Evolutionary conservation across 2,329 filamentous ascomycete genomes (phyloP).

Genomic region (Colletotrichum higginsianum): DNA sequence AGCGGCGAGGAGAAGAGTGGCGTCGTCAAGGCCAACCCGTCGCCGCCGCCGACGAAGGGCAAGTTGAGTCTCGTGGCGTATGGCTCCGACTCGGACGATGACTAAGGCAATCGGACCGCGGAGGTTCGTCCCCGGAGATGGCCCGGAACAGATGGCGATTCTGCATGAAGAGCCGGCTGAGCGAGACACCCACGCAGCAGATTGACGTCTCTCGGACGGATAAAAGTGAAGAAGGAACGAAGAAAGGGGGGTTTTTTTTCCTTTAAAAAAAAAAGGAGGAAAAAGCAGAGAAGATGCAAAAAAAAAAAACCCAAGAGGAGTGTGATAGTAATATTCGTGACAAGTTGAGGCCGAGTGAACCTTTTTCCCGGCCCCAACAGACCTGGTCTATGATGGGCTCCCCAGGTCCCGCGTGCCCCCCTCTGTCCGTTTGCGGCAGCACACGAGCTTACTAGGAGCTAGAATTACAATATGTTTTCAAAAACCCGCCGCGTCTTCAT

Average conservation of each 20-base stretch:
- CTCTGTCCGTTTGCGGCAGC: conserved; percentile 7
- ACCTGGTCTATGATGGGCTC: conserved; percentile 27
- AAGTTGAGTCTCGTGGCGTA: conserved; percentile 67
- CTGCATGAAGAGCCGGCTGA: not conserved
- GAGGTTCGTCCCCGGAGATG: not conserved
- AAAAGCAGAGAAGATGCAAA: not conserved
- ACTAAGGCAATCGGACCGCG: conserved; percentile 1
- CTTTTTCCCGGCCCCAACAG: not conserved
- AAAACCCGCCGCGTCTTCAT: not conserved
- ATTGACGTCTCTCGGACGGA: not conserved
- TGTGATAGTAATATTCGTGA: conserved; percentile 34
- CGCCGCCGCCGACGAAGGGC: conserved; percentile 44
- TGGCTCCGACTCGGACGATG: conserved; percentile 68
- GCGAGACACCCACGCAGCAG: not conserved
- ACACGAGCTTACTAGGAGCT: conserved; percentile 8
- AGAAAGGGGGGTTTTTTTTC: no score
- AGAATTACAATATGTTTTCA: conserved; percentile 35
- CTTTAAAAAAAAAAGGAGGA: no score
- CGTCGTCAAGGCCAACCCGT: not conserved
- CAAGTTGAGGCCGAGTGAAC: conserved; percentile 22
- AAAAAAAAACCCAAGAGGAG: conserved; percentile 18
- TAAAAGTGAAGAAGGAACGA: not conserved
- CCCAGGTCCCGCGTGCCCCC: conserved; percentile 15
- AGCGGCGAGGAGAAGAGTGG: conserved; percentile 34
- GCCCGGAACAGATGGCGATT: not conserved